These are phyloP conservation scores for Tinospora cordifolia DNA, from an alignment of 164 flowering plant genomes.

Conservation along the genomic window DNA sequence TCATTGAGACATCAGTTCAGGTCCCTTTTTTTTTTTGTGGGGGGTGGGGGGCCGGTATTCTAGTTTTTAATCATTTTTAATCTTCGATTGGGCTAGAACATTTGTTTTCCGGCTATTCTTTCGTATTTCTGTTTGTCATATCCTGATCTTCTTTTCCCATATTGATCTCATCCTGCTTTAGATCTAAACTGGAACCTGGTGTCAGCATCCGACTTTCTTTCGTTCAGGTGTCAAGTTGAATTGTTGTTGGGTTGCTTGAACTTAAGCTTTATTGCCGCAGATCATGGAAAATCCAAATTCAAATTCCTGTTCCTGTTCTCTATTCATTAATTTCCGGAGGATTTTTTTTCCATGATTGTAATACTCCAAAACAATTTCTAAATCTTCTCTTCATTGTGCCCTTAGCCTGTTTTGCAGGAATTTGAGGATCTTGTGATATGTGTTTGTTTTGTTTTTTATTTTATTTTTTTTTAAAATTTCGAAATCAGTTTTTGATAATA, in stretches of 20 bases:
- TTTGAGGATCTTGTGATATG: no score
- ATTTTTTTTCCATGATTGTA: background rate
- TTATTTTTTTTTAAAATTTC: no score
- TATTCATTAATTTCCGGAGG: background rate
- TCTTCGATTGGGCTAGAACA: background rate
- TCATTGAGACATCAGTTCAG: background rate
- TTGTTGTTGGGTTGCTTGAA: background rate
- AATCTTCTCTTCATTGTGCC: background rate
- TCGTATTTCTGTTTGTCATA: background rate
- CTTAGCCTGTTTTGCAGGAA: no score
- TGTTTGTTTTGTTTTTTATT: no score
- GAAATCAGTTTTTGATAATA: background rate
- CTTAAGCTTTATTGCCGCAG: background rate
- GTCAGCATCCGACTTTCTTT: background rate
- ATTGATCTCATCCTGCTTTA: background rate
- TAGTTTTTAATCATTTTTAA: background rate
- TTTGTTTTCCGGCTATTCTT: background rate
- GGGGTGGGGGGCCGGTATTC: no score
- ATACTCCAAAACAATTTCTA: background rate
- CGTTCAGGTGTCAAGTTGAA: background rate
- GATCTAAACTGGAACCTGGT: conserved; percentile 3
- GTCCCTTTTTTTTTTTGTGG: background rate
- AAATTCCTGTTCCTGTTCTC: background rate
- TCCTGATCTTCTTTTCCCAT: background rate
- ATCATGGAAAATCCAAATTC: background rate